Base-by-base conservation (phyloP, 768 basidiomycete species). In the Calocybe indica region DNA sequence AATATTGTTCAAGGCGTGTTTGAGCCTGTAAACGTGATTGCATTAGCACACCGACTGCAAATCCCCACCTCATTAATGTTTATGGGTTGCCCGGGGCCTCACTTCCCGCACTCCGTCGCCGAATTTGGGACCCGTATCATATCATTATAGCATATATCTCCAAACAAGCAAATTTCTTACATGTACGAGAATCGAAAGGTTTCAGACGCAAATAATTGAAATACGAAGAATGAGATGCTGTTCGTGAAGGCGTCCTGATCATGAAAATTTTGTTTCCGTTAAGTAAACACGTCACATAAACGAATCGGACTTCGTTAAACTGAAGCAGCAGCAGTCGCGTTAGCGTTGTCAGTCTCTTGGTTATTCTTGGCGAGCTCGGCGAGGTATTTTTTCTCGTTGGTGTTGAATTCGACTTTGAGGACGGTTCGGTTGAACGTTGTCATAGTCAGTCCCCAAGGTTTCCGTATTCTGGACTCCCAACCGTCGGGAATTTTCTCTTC, bases 401-500 rank as follows among this genome's bases (percentile, higher is more conserved):
- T 70, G 4, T 62, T 66, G 0, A 56, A 47, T 55, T 74, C 76
- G 32, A 79, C 64, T 49, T 63, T 66, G 7, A 69, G 37, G 11
- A 72, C 74, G 0, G 72, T 73, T 2, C 36, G 39, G 56, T 88
- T 85, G 67, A 86, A 78, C 7, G 60, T 58, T 9, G 65, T 40
- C 6, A 89, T 63, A 0, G 86, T 87, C 32, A 88, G 61, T 0
- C 88, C 87, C 46, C 72, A 65, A 0, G 65, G 75, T 33, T 71
- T 64, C n/a, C 74, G 69, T 30, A 79, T 61, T 10, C 74, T 66
- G 0, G 86, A 72, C 58, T 88, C 85, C 84, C 85, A 90, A 14
- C 79, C 79, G 0, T 83, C 72, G 0, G 83, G 81, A 31, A 91
- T 58, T 11, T 85, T 76, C 53, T 91, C 88, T 39, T 91, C 83